Evolutionary conservation across 345 rosid genomes (phyloP).

Genomic region (Arabis hirsuta): DNA sequence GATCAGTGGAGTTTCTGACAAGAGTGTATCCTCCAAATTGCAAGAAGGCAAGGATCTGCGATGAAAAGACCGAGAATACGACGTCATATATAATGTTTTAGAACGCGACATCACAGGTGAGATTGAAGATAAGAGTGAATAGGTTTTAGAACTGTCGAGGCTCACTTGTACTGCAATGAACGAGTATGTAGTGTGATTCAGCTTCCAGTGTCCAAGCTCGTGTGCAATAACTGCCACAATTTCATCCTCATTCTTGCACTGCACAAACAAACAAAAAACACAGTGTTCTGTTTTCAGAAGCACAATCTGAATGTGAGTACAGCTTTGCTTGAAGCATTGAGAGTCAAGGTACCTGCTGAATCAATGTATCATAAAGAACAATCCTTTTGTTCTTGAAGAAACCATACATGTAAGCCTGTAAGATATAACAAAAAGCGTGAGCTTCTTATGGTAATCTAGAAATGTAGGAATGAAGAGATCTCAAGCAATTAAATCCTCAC

Average conservation of each 20-base stretch:
- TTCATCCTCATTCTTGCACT: slow-evolving; percentile 94
- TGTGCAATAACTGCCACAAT: slow-evolving; percentile 98
- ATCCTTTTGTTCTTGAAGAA: slow-evolving; percentile 98
- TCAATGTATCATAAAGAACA: slow-evolving; percentile 94
- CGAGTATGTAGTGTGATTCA: slow-evolving; percentile 90
- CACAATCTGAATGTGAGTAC: background rate
- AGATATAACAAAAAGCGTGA: slow-evolving; percentile 24
- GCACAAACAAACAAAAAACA: slow-evolving; percentile 31
- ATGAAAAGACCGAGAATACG: background rate
- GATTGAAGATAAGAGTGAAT: background rate
- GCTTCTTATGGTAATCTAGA: slow-evolving; percentile 5
- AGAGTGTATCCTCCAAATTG: slow-evolving; percentile 98
- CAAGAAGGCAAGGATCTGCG: slow-evolving; percentile 84
- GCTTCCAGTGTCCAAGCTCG: slow-evolving; percentile 99
- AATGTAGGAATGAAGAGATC: slow-evolving; percentile 18
- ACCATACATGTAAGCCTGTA: slow-evolving; percentile 99
- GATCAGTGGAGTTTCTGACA: slow-evolving; percentile 94
- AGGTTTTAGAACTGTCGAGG: background rate
- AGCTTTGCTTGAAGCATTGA: slow-evolving; percentile 12
- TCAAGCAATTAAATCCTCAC: slow-evolving; percentile 54
- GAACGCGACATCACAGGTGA: background rate
- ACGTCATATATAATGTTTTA: background rate
- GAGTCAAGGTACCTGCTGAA: slow-evolving; percentile 77
- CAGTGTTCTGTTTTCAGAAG: background rate
- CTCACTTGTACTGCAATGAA: slow-evolving; percentile 92